These are phyloP conservation scores for Erucastrum elatum DNA, from an alignment of 345 rosid genomes.

Conservation along the genomic window DNA sequence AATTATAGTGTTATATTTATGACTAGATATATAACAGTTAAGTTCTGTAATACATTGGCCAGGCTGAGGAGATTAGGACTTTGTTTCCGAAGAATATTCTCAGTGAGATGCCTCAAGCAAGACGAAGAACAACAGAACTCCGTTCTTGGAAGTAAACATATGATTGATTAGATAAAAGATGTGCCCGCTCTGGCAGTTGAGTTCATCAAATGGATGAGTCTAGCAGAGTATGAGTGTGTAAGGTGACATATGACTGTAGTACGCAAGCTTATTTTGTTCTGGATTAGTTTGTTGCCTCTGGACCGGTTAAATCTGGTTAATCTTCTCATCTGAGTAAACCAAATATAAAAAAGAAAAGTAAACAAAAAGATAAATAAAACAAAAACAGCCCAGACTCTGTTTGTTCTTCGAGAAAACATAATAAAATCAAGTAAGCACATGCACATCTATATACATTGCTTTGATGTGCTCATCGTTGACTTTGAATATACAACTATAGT, in stretches of 20 bases:
- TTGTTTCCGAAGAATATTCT: constrained; percentile 14
- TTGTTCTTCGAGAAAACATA: constrained; percentile 5
- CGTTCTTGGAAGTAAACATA: constrained; percentile 63
- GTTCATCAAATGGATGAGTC: constrained; percentile 26
- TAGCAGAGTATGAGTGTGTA: constrained; percentile 13
- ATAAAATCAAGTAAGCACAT: constrained; percentile 17
- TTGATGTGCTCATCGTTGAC: constrained; percentile 2
- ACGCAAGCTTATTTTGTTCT: constrained; percentile 4
- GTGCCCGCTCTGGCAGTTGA: not conserved
- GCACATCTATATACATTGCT: not conserved
- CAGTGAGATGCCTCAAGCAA: constrained; percentile 34
- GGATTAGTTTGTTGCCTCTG: constrained; percentile 3
- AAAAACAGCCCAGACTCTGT: constrained; percentile 5
- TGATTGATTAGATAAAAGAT: not conserved
- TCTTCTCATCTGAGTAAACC: constrained; percentile 1
- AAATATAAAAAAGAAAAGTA: not conserved
- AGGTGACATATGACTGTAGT: not conserved
- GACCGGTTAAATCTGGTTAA: not conserved
- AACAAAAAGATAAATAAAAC: not conserved
- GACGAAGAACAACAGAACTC: constrained; percentile 61
- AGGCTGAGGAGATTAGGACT: constrained; percentile 75
- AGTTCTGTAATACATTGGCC: constrained; percentile 14
- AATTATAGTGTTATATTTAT: constrained; percentile 1
- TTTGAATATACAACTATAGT: not conserved
- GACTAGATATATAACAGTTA: not conserved